A percentile compares a stretch with the other conserved stretches of the same genome.
These are phyloP conservation scores for Sugiyamaella xylanicola DNA, from an alignment of 1,139 yeast genomes.

Conservation along the genomic window DNA sequence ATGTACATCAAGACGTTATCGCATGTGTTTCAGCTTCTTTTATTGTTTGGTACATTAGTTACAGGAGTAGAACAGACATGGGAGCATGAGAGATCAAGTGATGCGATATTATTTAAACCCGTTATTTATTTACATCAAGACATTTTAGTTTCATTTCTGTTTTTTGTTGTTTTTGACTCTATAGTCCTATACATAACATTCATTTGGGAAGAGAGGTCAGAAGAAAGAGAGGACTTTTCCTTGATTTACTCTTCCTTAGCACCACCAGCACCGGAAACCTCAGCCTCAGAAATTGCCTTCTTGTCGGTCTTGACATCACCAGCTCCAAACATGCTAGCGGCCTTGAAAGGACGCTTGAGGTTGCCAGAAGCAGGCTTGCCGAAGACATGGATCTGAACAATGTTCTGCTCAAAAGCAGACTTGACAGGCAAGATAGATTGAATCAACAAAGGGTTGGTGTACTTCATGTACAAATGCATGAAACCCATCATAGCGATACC, in stretches of 20 bases:
- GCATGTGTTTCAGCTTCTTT: no score
- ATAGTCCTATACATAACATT: neutral
- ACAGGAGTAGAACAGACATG: no score
- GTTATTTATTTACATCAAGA: conserved; percentile 1
- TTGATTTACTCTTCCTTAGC: conserved; percentile 74
- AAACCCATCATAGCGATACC: conserved; percentile 97
- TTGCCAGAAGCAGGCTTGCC: conserved; percentile 87
- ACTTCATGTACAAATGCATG: conserved; percentile 98
- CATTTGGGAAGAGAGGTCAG: no score
- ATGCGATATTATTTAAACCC: neutral
- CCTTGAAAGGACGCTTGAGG: conserved; percentile 95
- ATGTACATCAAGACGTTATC: no score
- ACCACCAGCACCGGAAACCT: conserved; percentile 86
- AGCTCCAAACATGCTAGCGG: conserved; percentile 77
- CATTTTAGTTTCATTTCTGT: neutral
- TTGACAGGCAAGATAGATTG: conserved; percentile 90
- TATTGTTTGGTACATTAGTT: no score
- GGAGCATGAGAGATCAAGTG: neutral
- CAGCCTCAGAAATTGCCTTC: conserved; percentile 82
- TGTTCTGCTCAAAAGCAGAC: conserved; percentile 86
- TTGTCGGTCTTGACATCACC: conserved; percentile 77
- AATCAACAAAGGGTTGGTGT: conserved; percentile 95
- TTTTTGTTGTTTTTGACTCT: neutral
- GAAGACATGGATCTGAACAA: conserved; percentile 87
- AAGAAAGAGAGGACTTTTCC: neutral